Evolutionary conservation across 495 filamentous ascomycete species (phyloP), one percentile per base, ranked within the genome.

Genomic region (Penicillium bovifimosum): DNA sequence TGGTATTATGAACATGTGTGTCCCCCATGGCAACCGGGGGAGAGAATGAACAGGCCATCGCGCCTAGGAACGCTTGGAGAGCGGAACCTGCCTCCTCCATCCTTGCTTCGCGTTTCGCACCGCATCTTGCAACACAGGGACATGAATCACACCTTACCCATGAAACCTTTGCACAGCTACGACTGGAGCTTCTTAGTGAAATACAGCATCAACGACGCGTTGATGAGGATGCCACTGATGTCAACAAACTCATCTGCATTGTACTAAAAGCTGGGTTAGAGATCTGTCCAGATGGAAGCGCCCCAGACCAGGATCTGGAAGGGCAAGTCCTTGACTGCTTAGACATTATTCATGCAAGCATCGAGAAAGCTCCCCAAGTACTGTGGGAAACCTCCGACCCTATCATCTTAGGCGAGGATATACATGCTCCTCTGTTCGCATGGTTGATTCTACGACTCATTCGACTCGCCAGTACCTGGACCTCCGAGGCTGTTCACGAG

Each of bases 181-280:
- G 89, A 28, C 70, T 78, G 36, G 87, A 90, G 60, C 75, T 87
- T 33, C 68, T 86, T 13, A 62, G 72, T 62, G 58, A 68, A 55
- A 53, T 72, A 74, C 56, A 71, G 34, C 73, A 52, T 59, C 69
- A 62, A 61, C 55, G 58, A 34, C 73, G 52, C 62, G 75, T 76
- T 6, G 81, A 85, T 52, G 82, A 88, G 46, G 82, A 84, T 53
- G 67, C 88, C 42, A 78, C 83, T 7, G 80, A 90, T 63, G 89
- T 92, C 55, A 83, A 87, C 63, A 85, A 88, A 68, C 77, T 97
- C 20, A 84, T 97, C 31, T 85, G 84, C 56, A 86, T 96, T 53
- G 85, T 95, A 56, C 78, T 88, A 43, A 83, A 87, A 59, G 88
- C 89, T 39, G 87, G 91, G 17, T 68, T 98, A 2, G 88, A 88